phyloP scores from a whole-genome alignment of 1,284 basidiomycete genomes.

The Termitomyces sp. region DNA sequence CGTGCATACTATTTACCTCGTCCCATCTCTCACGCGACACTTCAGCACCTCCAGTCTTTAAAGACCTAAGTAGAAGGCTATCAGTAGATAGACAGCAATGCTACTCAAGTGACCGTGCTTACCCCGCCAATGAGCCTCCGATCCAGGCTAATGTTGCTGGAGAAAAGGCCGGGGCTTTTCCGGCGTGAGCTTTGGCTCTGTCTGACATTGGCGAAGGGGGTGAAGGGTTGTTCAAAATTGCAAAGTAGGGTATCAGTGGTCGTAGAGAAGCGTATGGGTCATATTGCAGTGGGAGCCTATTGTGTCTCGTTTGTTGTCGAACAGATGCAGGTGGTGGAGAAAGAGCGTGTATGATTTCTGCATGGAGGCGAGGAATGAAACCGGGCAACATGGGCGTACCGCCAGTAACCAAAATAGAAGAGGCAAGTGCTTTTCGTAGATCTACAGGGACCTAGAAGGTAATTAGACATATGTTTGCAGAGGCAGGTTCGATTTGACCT shows the following conservation, averaged over 20 bases:
- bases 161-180: slow-evolving; percentile 81
- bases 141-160: slow-evolving; percentile 83
- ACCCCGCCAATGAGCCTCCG: slow-evolving; percentile 91
- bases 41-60: slow-evolving; percentile 83
- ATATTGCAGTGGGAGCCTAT: slow-evolving; percentile 45
- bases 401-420: slow-evolving; percentile 80
- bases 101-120: slow-evolving; percentile 25
- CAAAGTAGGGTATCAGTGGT: slow-evolving; percentile 64
- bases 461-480: background rate
- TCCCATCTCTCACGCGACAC: slow-evolving; percentile 83
- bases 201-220: slow-evolving; percentile 42
- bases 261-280: slow-evolving; percentile 73
- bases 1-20: slow-evolving; percentile 50
- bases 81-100: slow-evolving; percentile 3
- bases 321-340: slow-evolving; percentile 34
- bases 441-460: slow-evolving; percentile 76
- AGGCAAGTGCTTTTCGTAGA: slow-evolving; percentile 74
- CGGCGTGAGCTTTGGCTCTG: slow-evolving; percentile 54
- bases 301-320: slow-evolving; percentile 33
- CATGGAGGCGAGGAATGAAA: slow-evolving; percentile 81
- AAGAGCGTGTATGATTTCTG: slow-evolving; percentile 65
- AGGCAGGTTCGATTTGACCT: slow-evolving; percentile 41
- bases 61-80: slow-evolving; percentile 32
- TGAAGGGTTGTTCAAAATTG: slow-evolving; percentile 80
- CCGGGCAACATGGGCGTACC: slow-evolving; percentile 91